Conservation (phyloP, 1,139 yeast genomes). For the Geotrichum bryndzae region DNA sequence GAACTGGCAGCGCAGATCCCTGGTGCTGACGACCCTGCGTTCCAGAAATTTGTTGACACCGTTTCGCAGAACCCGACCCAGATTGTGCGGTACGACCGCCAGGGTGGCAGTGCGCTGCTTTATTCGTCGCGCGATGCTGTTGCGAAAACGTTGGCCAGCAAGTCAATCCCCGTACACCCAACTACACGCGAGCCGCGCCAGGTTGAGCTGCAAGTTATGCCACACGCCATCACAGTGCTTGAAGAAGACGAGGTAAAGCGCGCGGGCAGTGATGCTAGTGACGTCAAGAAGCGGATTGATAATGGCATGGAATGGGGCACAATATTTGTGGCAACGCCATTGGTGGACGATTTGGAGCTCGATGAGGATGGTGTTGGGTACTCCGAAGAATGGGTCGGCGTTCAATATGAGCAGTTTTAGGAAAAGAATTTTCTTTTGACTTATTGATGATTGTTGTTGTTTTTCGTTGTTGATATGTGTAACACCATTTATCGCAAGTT, state of each 20-base stretch:
- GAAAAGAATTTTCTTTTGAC: too few relatives aligned
- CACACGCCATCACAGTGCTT: slow-evolving; percentile 77
- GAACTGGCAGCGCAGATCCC: slow-evolving; percentile 22
- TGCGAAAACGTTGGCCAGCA: slow-evolving; percentile 41
- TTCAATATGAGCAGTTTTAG: slow-evolving; percentile 73
- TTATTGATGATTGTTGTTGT: too few relatives aligned
- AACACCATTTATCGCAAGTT: too few relatives aligned
- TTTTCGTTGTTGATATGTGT: too few relatives aligned
- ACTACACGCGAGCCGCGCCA: slow-evolving; percentile 46
- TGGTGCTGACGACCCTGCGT: slow-evolving; percentile 50
- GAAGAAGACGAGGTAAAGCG: slow-evolving; percentile 41
- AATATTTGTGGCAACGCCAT: slow-evolving; percentile 74
- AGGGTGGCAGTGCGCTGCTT: slow-evolving; percentile 63
- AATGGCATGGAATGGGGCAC: slow-evolving; percentile 99
- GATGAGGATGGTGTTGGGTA: slow-evolving; percentile 68
- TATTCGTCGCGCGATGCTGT: slow-evolving; percentile 60
- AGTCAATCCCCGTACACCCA: slow-evolving; percentile 9
- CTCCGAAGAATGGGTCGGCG: slow-evolving; percentile 86
- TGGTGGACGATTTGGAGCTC: slow-evolving; percentile 53
- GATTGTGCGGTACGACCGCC: slow-evolving; percentile 67
- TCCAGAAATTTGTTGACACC: slow-evolving; percentile 68
- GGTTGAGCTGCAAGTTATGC: slow-evolving; percentile 90
- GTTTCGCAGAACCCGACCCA: slow-evolving; percentile 81
- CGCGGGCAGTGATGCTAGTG: not conserved
- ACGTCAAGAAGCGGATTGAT: slow-evolving; percentile 40